A percentile compares a stretch with the other conserved stretches of the same genome.
Conservation (phyloP, 768 basidiomycete genomes). For the Amanita fuliginea region DNA sequence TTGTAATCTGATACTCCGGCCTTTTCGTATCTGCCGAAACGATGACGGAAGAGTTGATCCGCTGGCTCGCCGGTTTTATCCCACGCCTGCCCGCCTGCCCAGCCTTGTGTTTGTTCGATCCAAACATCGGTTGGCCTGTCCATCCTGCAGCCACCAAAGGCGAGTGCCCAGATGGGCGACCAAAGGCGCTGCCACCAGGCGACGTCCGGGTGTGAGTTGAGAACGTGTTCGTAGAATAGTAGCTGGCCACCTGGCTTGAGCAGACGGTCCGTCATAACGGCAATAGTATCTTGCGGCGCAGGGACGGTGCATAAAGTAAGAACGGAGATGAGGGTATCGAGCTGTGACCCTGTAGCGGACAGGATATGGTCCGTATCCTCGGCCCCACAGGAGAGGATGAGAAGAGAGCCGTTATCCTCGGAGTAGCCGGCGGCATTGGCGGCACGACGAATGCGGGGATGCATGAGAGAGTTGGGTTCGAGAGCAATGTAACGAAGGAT, state of each 20-base stretch:
- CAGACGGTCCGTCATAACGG: slow-evolving; percentile 33
- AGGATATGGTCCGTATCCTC: slow-evolving; percentile 43
- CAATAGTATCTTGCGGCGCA: slow-evolving; percentile 35
- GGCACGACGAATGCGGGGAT: slow-evolving; percentile 34
- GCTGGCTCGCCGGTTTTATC: slow-evolving; percentile 39
- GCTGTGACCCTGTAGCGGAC: slow-evolving; percentile 19
- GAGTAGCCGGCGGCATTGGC: slow-evolving; percentile 42
- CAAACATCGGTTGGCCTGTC: slow-evolving; percentile 46
- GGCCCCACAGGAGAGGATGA: slow-evolving; percentile 54
- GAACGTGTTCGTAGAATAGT: slow-evolving; percentile 64
- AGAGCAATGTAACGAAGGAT: slow-evolving; percentile 62
- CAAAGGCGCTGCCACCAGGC: slow-evolving; percentile 67
- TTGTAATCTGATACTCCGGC: not conserved
- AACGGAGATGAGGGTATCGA: slow-evolving; percentile 56
- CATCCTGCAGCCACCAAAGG: slow-evolving; percentile 54
- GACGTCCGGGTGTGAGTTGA: slow-evolving; percentile 38
- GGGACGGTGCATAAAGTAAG: slow-evolving; percentile 61
- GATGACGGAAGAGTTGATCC: slow-evolving; percentile 53
- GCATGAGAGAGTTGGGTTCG: slow-evolving; percentile 63
- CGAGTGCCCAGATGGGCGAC: slow-evolving; percentile 54
- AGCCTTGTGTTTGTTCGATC: slow-evolving; percentile 31
- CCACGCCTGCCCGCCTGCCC: slow-evolving; percentile 37
- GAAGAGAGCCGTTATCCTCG: slow-evolving; percentile 39
- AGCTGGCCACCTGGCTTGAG: slow-evolving; percentile 57
- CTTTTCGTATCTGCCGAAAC: slow-evolving; percentile 47